Conservation (phyloP, 2,329 filamentous ascomycete species). For the Stachybotrys echinatus region DNA sequence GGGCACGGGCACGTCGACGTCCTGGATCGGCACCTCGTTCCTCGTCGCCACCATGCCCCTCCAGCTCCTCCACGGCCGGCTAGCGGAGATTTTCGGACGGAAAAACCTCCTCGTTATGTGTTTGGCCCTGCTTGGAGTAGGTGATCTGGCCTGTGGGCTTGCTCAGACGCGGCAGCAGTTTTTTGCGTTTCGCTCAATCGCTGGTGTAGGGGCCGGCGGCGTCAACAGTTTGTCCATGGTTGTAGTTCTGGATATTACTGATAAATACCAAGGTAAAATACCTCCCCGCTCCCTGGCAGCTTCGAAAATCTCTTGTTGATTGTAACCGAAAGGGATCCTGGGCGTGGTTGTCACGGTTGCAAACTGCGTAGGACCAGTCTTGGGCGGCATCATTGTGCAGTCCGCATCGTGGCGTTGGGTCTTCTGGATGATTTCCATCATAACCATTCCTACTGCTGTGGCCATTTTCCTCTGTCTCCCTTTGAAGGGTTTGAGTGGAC, state of each 20-base stretch:
- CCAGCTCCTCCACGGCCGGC: slow-evolving; percentile 27
- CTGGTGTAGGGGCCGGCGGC: slow-evolving; percentile 28
- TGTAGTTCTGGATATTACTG: slow-evolving; percentile 30
- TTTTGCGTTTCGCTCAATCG: slow-evolving; percentile 26
- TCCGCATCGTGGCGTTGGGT: background rate
- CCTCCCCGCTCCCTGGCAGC: background rate
- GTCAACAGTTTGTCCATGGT: slow-evolving; percentile 29
- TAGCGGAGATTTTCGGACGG: slow-evolving; percentile 29
- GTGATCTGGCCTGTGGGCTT: slow-evolving; percentile 25
- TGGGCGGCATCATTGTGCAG: background rate
- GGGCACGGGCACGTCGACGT: slow-evolving; percentile 21
- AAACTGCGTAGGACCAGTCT: background rate
- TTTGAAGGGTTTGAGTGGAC: background rate
- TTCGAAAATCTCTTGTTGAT: background rate
- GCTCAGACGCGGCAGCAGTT: slow-evolving; percentile 21
- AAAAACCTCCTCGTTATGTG: slow-evolving; percentile 24
- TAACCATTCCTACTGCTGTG: background rate
- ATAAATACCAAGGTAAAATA: slow-evolving; percentile 22
- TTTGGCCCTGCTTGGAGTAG: slow-evolving; percentile 18
- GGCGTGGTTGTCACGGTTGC: background rate
- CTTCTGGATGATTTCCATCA: too few relatives aligned
- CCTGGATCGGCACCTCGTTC: slow-evolving; percentile 30
- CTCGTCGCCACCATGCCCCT: slow-evolving; percentile 30
- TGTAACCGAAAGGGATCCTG: background rate
- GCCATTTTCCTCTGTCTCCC: background rate